Evolutionary conservation across 805 yeast species (phyloP), one percentile per base, ranked within the genome.

Genomic region (Kodamaea lidongshanica): DNA sequence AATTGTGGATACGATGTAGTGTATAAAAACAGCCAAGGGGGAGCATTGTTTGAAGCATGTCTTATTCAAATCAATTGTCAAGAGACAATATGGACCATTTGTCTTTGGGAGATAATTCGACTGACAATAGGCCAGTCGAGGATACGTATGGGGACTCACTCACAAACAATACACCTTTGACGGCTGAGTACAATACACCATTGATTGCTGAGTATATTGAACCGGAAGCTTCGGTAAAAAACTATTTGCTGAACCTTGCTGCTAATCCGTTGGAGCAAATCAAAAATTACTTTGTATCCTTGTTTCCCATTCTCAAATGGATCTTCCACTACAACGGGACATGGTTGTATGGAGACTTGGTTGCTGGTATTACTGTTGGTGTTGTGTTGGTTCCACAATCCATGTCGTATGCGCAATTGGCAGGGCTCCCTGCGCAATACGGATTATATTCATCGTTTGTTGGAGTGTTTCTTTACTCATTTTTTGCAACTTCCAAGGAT

Each of bases 401-500:
- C 3, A 88, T 88, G 96, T 87, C 96, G 0, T 88, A 88, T 52
- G 96, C 96, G 6, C 77, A 73, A 49, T 61, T 88, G 39, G 96
- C 96, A 5, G 77, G 82, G 4, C 68, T 88, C 38, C 66, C 77
- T 4, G 76, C 95, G 5, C 80, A 87, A 54, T 88, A 78, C 46
- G 96, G 96, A 28, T 70, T 88, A 27, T 88, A 88, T 58, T 84
- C 96, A 9, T 83, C 94, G 0, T 88, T 88, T 48, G 79, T 88
- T 27, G 96, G 96, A 50, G 94, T 87, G 8, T 71, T 86, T 48
- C 74, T 82, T 30, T 88, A 88, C 56, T 80, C 94, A 28, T 72
- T 88, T 46, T 88, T 88, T 58, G 96, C 96, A 9, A 88, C 96
- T 9, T 82, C 94, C 14, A 88, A 88, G 56, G 96, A 88, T 66